Evolutionary conservation across 192 early-diverging fungal species (phyloP), one percentile per base, ranked within the genome.

Genomic region (Coemansia sp.): DNA sequence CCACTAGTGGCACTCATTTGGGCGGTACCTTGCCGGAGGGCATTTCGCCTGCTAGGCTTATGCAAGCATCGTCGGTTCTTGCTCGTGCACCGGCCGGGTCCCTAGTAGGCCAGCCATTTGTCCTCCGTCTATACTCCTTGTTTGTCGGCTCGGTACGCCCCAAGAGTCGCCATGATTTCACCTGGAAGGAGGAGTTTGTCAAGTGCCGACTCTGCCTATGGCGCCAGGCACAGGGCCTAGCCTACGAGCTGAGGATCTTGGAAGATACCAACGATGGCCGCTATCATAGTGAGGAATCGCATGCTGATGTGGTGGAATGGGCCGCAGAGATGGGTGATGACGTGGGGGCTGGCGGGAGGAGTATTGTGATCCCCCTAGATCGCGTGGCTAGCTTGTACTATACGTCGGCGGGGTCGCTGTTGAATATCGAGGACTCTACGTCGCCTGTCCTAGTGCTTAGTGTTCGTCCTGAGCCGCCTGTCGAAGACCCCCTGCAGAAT

Each of bases 141-240:
- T 94, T 94, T 71, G 71, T 84, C 8, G 87, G 80, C 1, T 89
- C 88, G 8, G 84, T 89, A 0, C 66, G 90, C 3, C 83, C 87
- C 13, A 86, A 86, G 61, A 70, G 84, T 5, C 78, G 74, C 35
- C 53, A 69, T 4, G 90, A 90, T 16, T 89, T 87, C 59, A 93
- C 92, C 2, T 94, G 92, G 92, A 92, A 92, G 67, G 92, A 94
- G 69, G 92, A 94, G 60, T 88, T 84, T 59, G 83, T 76, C 12
- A 87, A 88, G 65, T 84, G 83, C 56, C 72, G 70, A 11, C 82
- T 77, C 12, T 61, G 49, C 3, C 50, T 85, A 29, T 71, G 71
- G 79, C 68, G 82, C n/a, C 30, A 29, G 3, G 1, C 18, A 16
- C 29, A 44, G 22, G 9, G 34, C 39, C 64, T 76, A 61, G 43